Base-by-base conservation (phyloP, 148 eudicot species). In the Amaranthus hypochondriacus region DNA sequence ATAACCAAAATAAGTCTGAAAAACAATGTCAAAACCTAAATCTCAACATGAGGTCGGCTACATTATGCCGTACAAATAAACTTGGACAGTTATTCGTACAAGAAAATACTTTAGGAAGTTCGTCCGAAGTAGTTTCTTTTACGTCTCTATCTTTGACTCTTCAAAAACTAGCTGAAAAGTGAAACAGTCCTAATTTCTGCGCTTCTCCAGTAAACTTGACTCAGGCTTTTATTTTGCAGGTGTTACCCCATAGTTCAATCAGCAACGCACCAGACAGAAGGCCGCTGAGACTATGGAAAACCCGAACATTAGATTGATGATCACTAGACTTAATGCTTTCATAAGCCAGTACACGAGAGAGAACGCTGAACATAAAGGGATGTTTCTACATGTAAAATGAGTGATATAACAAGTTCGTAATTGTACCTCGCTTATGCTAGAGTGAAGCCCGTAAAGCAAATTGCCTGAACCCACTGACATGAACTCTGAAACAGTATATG, bases 371-470 rank as follows among this genome's bases (percentile, higher is more conserved):
- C 63, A 18, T 15, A 28, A 28, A 28, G 39, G 39, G 39, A 28
- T 28, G 39, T 28, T 28, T 28, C 39, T 28, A 28, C 39, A 28
- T 28, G 39, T 28, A 28, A 28, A 28, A 28, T 28, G 39, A 28
- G 39, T 0, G 39, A 28, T 28, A 28, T 28, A 28, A 18, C 18
- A 43, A 50, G 28, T 52, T 53, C 28, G 39, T 28, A 28, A 28
- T 28, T 28, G 64, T 65, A 74, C 76, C 76, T 74, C 70, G 47
- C 57, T 15, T 54, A 44, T 21, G 62, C 1, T 42, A 43, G 46
- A 65, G 61, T 62, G 42, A 48, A 65, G 76, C 76, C 76, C 18
- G 76, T 64, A 54, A 74, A 74, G 44, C 53, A 64, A 54, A 42
- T 3, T 62, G 70, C 76, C 76, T 65, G 70, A 65, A 55, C 63